These are phyloP conservation scores for Fusarium chlamydosporum DNA, from an alignment of 2,329 filamentous ascomycete genomes.

Conservation along the genomic window DNA sequence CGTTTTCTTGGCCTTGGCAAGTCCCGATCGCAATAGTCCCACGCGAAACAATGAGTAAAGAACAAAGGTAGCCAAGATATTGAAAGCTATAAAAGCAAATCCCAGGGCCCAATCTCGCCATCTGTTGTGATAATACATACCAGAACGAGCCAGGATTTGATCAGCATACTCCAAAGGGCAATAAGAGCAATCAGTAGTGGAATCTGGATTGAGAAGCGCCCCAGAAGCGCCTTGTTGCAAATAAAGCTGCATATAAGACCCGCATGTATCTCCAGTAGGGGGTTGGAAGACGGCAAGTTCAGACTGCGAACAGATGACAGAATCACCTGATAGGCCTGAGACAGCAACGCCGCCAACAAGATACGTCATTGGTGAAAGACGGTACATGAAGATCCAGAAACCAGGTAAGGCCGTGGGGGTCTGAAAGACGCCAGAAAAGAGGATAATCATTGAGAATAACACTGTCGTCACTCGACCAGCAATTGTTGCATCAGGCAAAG, in stretches of 20 bases:
- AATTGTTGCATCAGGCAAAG: conserved; percentile 77
- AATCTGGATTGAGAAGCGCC: background rate
- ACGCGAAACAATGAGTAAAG: background rate
- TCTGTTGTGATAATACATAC: conserved; percentile 12
- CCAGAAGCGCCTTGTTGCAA: background rate
- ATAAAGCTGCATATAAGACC: conserved; percentile 11
- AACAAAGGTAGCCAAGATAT: conserved; percentile 1
- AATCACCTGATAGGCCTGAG: background rate
- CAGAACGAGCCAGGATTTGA: conserved; percentile 9
- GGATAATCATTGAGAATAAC: conserved; percentile 67
- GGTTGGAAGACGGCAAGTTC: conserved; percentile 13
- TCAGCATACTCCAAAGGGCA: conserved; percentile 1
- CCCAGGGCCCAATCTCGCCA: conserved; percentile 12
- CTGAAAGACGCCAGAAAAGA: conserved; percentile 76
- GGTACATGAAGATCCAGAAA: conserved; percentile 84
- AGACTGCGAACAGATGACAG: conserved; percentile 5
- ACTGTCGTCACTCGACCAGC: conserved; percentile 71
- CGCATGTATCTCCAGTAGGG: background rate
- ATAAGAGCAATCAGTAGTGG: conserved; percentile 2
- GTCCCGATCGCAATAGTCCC: background rate
- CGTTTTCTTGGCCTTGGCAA: background rate
- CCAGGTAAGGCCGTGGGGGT: conserved; percentile 70
- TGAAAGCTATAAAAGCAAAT: conserved; percentile 7
- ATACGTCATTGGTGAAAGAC: conserved; percentile 11
- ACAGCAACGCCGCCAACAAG: conserved; percentile 13